Evolutionary conservation across 2,329 filamentous ascomycete species (phyloP).

Genomic region (Paecilomyces sp.): DNA sequence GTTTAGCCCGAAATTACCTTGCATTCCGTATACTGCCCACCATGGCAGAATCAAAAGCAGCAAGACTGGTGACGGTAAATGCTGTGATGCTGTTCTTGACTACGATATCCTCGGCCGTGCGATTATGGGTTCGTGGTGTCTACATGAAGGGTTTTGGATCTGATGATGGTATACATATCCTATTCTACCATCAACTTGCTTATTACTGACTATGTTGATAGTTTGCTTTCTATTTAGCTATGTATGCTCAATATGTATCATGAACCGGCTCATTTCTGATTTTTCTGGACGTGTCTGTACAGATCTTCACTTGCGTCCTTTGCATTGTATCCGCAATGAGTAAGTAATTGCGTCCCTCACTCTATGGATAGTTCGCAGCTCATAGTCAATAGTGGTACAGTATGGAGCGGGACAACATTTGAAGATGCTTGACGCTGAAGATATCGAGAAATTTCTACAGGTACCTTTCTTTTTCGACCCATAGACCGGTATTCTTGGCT

Average conservation of each 20-base stretch:
- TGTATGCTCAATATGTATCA: background rate
- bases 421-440: constrained; percentile 3
- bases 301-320: constrained; percentile 7
- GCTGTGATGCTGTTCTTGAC: background rate
- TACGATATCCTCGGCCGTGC: background rate
- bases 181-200: background rate
- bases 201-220: background rate
- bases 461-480: constrained; percentile 1
- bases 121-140: background rate
- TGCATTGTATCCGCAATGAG: constrained; percentile 8
- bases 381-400: constrained; percentile 8
- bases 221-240: background rate
- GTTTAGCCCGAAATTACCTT: background rate
- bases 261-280: background rate
- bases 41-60: background rate
- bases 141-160: background rate
- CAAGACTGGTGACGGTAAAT: background rate
- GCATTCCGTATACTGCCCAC: background rate
- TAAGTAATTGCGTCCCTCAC: background rate
- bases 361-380: background rate
- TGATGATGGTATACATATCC: background rate
- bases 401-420: constrained; percentile 15
- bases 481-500: no score
- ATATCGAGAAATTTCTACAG: constrained; percentile 11
- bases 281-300: background rate